Evolutionary conservation across 345 rosid genomes (phyloP).

Genomic region (Camelina hispida): DNA sequence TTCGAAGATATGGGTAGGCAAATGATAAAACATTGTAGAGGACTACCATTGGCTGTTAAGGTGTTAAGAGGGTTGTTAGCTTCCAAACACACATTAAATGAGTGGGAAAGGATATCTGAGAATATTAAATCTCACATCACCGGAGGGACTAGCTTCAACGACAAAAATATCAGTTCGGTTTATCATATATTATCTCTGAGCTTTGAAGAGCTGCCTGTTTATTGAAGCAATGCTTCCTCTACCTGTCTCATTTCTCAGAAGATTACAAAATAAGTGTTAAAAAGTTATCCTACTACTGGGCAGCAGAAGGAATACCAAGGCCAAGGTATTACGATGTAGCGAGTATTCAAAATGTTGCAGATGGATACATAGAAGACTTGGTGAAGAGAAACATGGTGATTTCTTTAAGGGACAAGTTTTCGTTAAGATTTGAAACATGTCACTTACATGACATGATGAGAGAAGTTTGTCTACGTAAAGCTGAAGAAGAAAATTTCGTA

Average conservation of each 20-base stretch:
- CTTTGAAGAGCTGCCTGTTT: constrained; percentile 13
- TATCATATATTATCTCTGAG: neutral
- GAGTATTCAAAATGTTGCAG: constrained; percentile 19
- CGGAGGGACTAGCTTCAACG: neutral
- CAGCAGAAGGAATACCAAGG: constrained; percentile 45
- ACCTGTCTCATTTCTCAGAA: constrained; percentile 28
- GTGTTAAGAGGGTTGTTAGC: constrained; percentile 3
- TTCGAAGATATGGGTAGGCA: neutral
- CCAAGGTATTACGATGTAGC: neutral
- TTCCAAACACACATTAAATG: neutral
- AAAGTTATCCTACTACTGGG: constrained; percentile 43
- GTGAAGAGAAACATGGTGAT: constrained; percentile 47
- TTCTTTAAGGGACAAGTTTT: too few relatives aligned
- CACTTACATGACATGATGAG: constrained; percentile 31
- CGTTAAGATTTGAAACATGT: neutral
- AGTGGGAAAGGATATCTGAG: neutral
- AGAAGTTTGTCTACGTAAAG: neutral
- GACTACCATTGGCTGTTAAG: too few relatives aligned
- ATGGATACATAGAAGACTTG: constrained; percentile 42
- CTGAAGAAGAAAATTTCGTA: neutral
- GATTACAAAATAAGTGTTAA: constrained; percentile 21
- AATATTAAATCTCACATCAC: neutral
- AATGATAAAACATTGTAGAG: neutral
- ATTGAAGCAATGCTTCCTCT: constrained; percentile 36
- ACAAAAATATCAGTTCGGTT: neutral